Evolutionary conservation across 1,139 yeast species (phyloP).

Genomic region (Suhomyces bribrorum): DNA sequence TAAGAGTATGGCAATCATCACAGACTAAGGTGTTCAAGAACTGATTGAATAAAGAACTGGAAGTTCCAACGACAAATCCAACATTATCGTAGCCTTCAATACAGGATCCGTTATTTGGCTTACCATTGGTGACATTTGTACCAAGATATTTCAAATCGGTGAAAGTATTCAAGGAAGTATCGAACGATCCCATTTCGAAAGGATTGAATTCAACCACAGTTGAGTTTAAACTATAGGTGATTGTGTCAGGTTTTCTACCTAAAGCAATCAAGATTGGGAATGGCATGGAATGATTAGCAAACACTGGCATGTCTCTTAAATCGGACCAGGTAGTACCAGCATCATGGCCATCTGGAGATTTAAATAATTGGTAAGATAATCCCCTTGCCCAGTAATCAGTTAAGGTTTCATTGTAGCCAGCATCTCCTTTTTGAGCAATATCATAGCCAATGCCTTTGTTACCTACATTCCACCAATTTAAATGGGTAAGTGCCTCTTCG

Average conservation of each 20-base stretch:
- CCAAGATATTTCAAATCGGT: conserved; percentile 41
- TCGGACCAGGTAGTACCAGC: conserved; percentile 34
- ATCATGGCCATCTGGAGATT: conserved; percentile 26
- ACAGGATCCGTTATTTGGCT: conserved; percentile 39
- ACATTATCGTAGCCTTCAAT: conserved; percentile 74
- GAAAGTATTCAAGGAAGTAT: conserved; percentile 40
- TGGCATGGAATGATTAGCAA: conserved; percentile 40
- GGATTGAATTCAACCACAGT: conserved; percentile 46
- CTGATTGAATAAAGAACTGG: conserved; percentile 76
- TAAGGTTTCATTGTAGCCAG: conserved; percentile 58
- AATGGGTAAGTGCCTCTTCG: conserved; percentile 28
- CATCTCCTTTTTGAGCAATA: conserved; percentile 29
- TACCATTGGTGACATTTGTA: conserved; percentile 34
- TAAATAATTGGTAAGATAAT: conserved; percentile 40
- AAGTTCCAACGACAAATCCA: conserved; percentile 75
- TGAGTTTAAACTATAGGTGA: conserved; percentile 35
- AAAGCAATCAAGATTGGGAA: conserved; percentile 40
- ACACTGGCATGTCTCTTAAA: conserved; percentile 28
- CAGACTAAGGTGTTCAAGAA: conserved; percentile 61
- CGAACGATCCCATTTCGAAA: conserved; percentile 47
- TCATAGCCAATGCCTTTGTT: conserved; percentile 31
- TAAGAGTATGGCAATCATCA: conserved; percentile 45
- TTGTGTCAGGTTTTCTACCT: conserved; percentile 40
- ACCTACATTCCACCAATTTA: conserved; percentile 31
- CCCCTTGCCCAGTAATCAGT: conserved; percentile 61